Evolutionary conservation across 257 asterid species (phyloP).

Genomic region (Orobanche coerulescens): DNA sequence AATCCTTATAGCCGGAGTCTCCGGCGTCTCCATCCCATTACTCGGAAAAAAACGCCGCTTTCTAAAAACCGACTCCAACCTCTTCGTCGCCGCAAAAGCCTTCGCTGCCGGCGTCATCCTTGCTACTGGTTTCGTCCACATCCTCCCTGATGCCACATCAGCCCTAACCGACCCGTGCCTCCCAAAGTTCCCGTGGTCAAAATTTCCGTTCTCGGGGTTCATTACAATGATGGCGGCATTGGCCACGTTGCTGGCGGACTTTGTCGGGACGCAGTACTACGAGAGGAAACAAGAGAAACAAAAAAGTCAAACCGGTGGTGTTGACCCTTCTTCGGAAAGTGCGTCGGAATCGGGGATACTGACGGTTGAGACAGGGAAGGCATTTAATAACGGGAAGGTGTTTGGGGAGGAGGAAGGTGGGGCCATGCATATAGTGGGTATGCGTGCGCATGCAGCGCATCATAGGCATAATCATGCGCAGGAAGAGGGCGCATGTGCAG

Average conservation of each 20-base stretch:
- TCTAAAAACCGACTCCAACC: conserved; percentile 66
- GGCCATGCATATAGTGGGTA: conserved; percentile 83
- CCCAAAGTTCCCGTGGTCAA: conserved; percentile 66
- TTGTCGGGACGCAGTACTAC: conserved; percentile 86
- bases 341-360: conserved; percentile 51
- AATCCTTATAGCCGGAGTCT: conserved; percentile 70
- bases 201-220: conserved; percentile 89
- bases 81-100: conserved; percentile 77
- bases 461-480: conserved; percentile 72
- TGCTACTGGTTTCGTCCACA: conserved; percentile 96
- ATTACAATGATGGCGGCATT: conserved; percentile 94
- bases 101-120: conserved; percentile 98
- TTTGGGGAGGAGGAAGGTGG: conserved; percentile 90
- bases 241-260: conserved; percentile 75
- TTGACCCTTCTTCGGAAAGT: conserved; percentile 30
- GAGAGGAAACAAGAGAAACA: conserved; percentile 68
- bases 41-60: conserved; percentile 69
- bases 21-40: conserved; percentile 76
- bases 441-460: conserved; percentile 86
- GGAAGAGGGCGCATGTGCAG: conserved; percentile 44
- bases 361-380: conserved; percentile 36
- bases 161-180: conserved; percentile 59
- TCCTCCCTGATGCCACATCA: conserved; percentile 76
- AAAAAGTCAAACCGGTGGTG: conserved; percentile 21
- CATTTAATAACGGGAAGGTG: conserved; percentile 26